These are phyloP conservation scores for Coniochaeta hoffmannii DNA, from an alignment of 2,329 filamentous ascomycete species.

Conservation along the genomic window DNA sequence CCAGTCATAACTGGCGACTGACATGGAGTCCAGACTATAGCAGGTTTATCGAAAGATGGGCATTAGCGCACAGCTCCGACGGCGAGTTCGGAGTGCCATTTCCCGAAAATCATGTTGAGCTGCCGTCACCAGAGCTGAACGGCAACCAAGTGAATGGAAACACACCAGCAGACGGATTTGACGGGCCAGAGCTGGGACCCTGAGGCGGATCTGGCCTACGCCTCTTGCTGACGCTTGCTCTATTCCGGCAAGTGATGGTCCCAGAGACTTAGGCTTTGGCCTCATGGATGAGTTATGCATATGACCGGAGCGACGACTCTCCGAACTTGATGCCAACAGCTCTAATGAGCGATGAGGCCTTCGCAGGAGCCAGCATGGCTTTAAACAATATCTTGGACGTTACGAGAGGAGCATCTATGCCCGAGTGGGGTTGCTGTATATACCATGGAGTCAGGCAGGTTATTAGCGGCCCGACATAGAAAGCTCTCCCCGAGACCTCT, in stretches of 20 bases:
- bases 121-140: constrained; percentile 34
- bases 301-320: background rate
- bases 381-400: too few species aligned
- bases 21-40: background rate
- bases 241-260: background rate
- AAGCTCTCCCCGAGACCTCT: too few species aligned
- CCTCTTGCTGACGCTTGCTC: background rate
- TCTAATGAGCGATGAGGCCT: background rate
- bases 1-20: background rate
- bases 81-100: constrained; percentile 38
- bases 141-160: background rate
- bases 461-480: too few species aligned
- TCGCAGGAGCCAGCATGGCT: too few species aligned
- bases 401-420: too few species aligned
- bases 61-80: constrained; percentile 36
- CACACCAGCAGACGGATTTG: background rate
- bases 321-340: background rate
- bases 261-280: background rate
- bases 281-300: background rate
- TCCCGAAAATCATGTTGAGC: constrained; percentile 36
- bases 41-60: constrained; percentile 39
- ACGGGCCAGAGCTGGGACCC: background rate
- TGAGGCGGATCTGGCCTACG: background rate
- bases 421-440: too few species aligned
- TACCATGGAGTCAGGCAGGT: too few species aligned